Evolutionary conservation across 2,329 filamentous ascomycete species (phyloP), one percentile per base, ranked within the genome.

Genomic region (Diaporthe batatas): DNA sequence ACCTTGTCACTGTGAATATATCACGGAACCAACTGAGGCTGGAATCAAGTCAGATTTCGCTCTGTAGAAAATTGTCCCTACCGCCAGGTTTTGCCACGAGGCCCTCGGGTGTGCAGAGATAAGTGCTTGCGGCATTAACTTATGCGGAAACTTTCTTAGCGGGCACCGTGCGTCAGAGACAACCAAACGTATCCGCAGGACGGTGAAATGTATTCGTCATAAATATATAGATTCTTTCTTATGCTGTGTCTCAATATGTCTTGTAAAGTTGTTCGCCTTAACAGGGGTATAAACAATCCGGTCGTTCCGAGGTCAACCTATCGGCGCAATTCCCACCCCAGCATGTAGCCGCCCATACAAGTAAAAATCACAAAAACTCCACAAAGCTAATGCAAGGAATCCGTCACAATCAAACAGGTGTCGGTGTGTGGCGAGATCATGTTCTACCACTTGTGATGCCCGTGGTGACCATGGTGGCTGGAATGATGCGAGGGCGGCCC

Each of bases 231-330:
- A 53, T 53, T 14, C 6, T 53, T 14, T 14, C 12, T 67, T 14
- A 3, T 53, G 62, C 29, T 39, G 8, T 49, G 7, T 64, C 25
- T 64, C 21, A 5, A 34, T 49, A 42, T n/a, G 3, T 21, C 8
- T 36, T 32, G 29, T 29, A 29, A 29, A 29, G 5, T 53, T 51
- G 11, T n/a, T 36, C 21, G 32, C 54, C 18, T 57, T 5, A 39
- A 53, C n/a, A 36, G 51, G 62, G 44, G 62, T 67, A 67, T 67
- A 53, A 67, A 23, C n/a, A 32, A 18, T 53, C 44, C 14, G 16
- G 29, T 21, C 18, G 12, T 39, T 39, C 62, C 29, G 21, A 65
- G 44, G 12, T 2, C 47, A 14, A 51, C 47, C 2, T 25, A 29
- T 53, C 32, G 23, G n/a, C 11, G 14, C 21, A 14, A 6, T 53